Evolutionary conservation across 441 rosid species (phyloP), one percentile per base, ranked within the genome.

Genomic region (Gossypium davidsonii): DNA sequence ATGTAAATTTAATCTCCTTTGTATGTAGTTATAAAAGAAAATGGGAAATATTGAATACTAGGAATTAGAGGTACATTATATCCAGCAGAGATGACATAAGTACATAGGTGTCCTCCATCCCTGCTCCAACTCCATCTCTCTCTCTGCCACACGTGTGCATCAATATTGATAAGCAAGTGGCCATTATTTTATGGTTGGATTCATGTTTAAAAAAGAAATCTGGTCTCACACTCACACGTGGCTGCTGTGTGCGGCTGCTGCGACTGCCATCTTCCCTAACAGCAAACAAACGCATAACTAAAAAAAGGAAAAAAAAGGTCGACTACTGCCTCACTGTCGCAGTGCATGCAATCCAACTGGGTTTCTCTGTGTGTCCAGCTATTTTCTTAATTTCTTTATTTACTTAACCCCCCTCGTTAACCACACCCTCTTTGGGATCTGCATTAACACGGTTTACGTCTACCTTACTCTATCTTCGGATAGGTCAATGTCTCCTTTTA

Each of bases 141-240:
- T 1, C 10, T 1, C 6, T 12, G 17, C 8, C 18, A 71, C 61
- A 75, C 81, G 80, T 81, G 83, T 55, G 60, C 44, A 2, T 7
- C 26, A 0, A n/a, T 2, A 0, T 10, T 8, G 8, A 10, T 1
- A 1, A 26, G 48, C 80, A 79, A 64, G 80, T 81, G 84, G 76
- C 79, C 21, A 25, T 5, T 6, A 26, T n/a, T 46, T 10, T 46
- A 10, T 46, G 51, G 51, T 12, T 15, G 15, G 70, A 15, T 51
- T 14, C 15, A 14, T 51, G 20, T 1, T 18, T 2, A 4, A 18
- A 20, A 20, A 18, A 20, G 9, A 46, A 46, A 26, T 26, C 34
- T 14, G 2, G n/a, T 28, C 2, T 6, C 20, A 15, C 66, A 34
- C 59, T 8, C 77, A 15, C 55, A 55, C 20, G 39, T 4, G 34